Conservation (phyloP, 106 monocot genomes). For the Agapanthus africanus region DNA sequence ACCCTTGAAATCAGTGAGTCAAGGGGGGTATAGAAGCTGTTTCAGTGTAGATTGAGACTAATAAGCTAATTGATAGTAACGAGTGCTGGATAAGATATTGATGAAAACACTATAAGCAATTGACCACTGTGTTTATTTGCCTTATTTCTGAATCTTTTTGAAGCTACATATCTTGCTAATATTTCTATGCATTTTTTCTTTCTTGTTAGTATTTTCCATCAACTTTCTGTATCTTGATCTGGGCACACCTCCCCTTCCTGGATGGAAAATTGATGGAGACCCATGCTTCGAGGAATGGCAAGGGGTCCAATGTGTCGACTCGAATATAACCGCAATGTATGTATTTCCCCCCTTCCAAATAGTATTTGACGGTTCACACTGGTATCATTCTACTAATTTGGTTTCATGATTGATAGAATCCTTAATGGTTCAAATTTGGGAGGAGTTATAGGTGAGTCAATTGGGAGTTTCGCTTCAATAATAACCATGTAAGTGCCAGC, state of each 20-base stretch:
- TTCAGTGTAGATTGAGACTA: no score
- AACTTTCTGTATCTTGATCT: conserved; percentile 55
- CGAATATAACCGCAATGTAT: conserved; percentile 81
- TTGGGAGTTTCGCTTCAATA: conserved; percentile 66
- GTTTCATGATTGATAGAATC: conserved; percentile 36
- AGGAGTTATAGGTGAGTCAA: conserved; percentile 53
- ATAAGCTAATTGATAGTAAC: no score
- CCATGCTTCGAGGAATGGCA: conserved; percentile 85
- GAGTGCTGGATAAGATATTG: no score
- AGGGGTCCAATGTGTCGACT: conserved; percentile 72
- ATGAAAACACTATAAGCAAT: no score
- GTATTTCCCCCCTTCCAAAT: background rate
- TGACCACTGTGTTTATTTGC: no score
- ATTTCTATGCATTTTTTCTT: no score
- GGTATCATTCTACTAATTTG: background rate
- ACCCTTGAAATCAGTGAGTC: no score
- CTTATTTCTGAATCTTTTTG: no score
- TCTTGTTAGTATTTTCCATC: conserved; percentile 65
- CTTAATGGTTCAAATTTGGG: conserved; percentile 77
- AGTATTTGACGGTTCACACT: background rate
- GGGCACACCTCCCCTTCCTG: conserved; percentile 72
- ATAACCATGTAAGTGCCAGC: conserved; percentile 48
- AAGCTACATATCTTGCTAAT: no score
- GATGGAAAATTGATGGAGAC: conserved; percentile 85
- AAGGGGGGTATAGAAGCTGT: no score